Percentiles rank a stretch among this genome's conserved stretches.
phyloP scores from a whole-genome alignment of 2,329 filamentous ascomycete genomes.

The Knufia petricola region DNA sequence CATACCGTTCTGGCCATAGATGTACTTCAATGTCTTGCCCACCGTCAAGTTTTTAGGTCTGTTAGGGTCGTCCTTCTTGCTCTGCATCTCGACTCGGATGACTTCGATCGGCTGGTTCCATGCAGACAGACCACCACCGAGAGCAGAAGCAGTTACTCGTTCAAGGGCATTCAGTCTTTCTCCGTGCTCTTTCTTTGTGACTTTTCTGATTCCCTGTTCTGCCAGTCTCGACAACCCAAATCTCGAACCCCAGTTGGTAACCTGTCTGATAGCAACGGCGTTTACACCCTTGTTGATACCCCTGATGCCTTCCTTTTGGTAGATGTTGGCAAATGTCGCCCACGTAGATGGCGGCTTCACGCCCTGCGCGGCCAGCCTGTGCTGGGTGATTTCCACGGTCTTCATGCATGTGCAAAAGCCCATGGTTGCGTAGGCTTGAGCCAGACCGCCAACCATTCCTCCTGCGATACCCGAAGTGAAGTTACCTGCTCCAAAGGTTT shows the following conservation, averaged over 20 bases:
- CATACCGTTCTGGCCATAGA: conserved; percentile 80
- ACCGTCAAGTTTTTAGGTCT: conserved; percentile 99
- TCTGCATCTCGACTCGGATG: conserved; percentile 99
- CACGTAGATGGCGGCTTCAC: conserved; percentile 84
- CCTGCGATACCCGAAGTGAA: conserved; percentile 83
- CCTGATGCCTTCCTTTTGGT: conserved; percentile 80
- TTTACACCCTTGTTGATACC: conserved; percentile 99
- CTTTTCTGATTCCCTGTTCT: conserved; percentile 73
- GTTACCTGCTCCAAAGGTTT: conserved; percentile 68
- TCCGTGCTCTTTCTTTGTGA: conserved; percentile 67
- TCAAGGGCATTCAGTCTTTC: conserved; percentile 70
- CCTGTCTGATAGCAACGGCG: conserved; percentile 94
- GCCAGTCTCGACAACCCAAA: conserved; percentile 90
- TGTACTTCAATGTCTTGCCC: conserved; percentile 70
- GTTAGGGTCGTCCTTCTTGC: conserved; percentile 95
- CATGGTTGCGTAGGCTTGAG: conserved; percentile 98
- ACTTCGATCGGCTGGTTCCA: conserved; percentile 99
- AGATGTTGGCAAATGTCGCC: conserved; percentile 93
- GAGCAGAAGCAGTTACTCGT: conserved; percentile 76
- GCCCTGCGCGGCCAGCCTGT: conserved; percentile 79
- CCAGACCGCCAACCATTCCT: conserved; percentile 87
- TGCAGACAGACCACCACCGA: conserved; percentile 89
- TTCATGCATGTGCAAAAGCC: conserved; percentile 99
- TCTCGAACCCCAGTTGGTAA: conserved; percentile 97
- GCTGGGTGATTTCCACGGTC: conserved; percentile 98